These are phyloP conservation scores for Cladochytrium replicatum DNA, from an alignment of 192 early-diverging fungal genomes.

Conservation along the genomic window DNA sequence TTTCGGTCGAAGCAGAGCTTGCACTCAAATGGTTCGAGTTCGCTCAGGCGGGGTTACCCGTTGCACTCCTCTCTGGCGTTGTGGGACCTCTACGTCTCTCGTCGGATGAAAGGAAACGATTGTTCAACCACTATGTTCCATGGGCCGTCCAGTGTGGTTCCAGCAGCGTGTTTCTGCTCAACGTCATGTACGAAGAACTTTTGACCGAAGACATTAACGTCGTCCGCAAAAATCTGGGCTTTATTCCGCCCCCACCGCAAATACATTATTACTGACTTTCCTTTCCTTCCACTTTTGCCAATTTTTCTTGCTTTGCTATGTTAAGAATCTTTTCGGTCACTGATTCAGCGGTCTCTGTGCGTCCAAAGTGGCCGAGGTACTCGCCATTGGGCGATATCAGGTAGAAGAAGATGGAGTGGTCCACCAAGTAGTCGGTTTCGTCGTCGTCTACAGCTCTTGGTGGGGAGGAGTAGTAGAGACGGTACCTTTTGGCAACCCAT, in stretches of 20 bases:
- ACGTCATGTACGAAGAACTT: conserved; percentile 82
- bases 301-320: too few species aligned
- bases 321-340: conserved; percentile 42
- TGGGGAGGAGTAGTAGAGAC: conserved; percentile 91
- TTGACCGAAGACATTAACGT: conserved; percentile 56
- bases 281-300: too few species aligned
- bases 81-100: conserved; percentile 71
- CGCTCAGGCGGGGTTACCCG: conserved; percentile 82
- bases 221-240: conserved; percentile 65
- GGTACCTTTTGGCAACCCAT: conserved; percentile 75
- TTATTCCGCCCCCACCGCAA: conserved; percentile 38
- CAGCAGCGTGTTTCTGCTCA: conserved; percentile 67
- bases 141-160: conserved; percentile 86
- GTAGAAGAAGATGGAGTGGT: conserved; percentile 98
- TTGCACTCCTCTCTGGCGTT: conserved; percentile 70
- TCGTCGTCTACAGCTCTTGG: conserved; percentile 58
- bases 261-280: too few species aligned
- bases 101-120: conserved; percentile 40
- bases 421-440: conserved; percentile 91
- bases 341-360: conserved; percentile 57
- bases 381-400: conserved; percentile 83
- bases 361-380: conserved; percentile 87
- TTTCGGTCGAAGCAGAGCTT: conserved; percentile 81
- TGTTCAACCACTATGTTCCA: conserved; percentile 69
- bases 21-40: conserved; percentile 94